phyloP scores from a whole-genome alignment of 2,329 filamentous ascomycete genomes.

The Cercospora sojina region DNA sequence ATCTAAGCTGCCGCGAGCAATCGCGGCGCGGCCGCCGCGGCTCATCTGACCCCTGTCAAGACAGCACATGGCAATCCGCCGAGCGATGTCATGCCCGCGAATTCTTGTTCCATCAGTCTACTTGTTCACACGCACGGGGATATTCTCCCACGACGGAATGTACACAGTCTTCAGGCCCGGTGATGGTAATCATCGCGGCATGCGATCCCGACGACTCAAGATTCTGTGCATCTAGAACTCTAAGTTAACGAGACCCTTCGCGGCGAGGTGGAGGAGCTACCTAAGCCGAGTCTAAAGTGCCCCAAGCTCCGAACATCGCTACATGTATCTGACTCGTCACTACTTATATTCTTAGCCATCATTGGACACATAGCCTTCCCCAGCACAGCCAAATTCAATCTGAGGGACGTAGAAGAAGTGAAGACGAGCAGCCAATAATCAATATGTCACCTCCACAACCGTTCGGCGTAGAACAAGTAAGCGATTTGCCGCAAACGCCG shows the following conservation, averaged over 20 bases:
- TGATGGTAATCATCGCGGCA: neutral
- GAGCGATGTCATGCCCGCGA: neutral
- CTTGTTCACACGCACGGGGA: neutral
- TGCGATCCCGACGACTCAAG: neutral
- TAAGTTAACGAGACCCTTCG: neutral
- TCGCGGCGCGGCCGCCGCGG: conserved; percentile 1
- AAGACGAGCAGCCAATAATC: neutral
- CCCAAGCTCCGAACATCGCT: neutral
- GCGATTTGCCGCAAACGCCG: conserved; percentile 22
- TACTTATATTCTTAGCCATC: neutral
- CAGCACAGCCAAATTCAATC: neutral
- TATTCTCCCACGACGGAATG: neutral
- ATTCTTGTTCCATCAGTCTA: neutral
- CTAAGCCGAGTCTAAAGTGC: conserved; percentile 1
- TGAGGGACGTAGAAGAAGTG: neutral
- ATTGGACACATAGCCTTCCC: neutral
- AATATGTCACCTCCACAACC: conserved; percentile 39
- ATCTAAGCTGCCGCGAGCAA: conserved; percentile 3
- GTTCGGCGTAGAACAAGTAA: conserved; percentile 70
- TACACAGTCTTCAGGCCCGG: neutral
- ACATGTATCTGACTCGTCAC: neutral
- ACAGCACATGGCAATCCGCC: conserved; percentile 1
- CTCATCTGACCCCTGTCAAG: neutral
- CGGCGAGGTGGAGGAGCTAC: neutral
- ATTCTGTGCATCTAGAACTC: neutral